Evolutionary conservation across 352 stramenopile species (phyloP).

Genomic region (Globisporangium spiculum): DNA sequence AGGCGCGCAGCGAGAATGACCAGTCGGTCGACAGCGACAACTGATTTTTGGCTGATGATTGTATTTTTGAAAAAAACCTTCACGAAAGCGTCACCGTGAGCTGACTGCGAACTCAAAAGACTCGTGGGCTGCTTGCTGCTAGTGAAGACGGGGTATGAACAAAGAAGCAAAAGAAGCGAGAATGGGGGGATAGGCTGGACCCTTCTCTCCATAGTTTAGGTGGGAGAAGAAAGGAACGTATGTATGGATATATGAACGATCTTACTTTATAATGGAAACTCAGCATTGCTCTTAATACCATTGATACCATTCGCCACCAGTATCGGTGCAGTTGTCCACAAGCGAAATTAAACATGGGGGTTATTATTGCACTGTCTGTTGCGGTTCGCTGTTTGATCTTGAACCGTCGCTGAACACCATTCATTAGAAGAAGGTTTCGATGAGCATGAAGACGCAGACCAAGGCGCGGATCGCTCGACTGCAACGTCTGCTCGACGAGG

Average conservation of each 20-base stretch:
- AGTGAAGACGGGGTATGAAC: not conserved
- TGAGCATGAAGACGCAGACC: conserved; percentile 8
- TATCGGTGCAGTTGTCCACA: not conserved
- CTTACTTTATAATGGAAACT: conserved; percentile 3
- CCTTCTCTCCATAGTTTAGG: not conserved
- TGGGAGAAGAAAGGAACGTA: not conserved
- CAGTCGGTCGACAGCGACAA: conserved; percentile 54
- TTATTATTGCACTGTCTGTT: not conserved
- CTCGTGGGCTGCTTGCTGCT: not conserved
- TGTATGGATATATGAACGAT: conserved; percentile 7
- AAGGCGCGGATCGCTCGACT: conserved; percentile 8
- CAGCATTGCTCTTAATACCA: not conserved
- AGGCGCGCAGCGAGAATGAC: conserved; percentile 45
- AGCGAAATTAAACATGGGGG: not conserved
- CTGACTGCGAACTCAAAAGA: not conserved
- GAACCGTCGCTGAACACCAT: not conserved
- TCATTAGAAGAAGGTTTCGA: not conserved
- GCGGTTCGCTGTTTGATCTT: not conserved
- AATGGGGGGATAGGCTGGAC: not conserved
- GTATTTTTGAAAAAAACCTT: not conserved
- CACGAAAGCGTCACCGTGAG: not conserved
- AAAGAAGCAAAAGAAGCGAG: not conserved
- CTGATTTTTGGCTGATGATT: conserved; percentile 1
- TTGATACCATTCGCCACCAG: too few species aligned
- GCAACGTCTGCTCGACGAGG: conserved; percentile 2